Conservation (phyloP, 129 eudicot species). For the Centella asiatica region DNA sequence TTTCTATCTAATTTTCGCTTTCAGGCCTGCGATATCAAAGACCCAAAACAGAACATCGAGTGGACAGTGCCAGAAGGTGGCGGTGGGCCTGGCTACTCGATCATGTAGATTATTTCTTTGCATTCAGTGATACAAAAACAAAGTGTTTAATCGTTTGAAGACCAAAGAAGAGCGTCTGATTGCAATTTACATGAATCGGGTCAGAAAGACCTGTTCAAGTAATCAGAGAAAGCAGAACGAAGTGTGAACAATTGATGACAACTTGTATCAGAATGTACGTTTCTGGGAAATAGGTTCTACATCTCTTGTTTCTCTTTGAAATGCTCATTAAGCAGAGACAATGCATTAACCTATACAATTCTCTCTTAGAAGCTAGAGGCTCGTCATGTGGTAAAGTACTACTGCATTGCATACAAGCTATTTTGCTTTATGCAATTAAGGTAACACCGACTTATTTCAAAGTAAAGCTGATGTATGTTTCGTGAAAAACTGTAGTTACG, state of each 20-base stretch:
- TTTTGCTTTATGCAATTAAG: not conserved
- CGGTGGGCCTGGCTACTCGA: slow-evolving; percentile 90
- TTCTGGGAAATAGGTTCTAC: not conserved
- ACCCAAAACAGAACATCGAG: slow-evolving; percentile 84
- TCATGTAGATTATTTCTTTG: slow-evolving; percentile 37
- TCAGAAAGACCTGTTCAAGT: not conserved
- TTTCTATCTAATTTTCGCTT: slow-evolving; percentile 11
- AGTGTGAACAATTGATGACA: not conserved
- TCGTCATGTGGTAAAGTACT: not conserved
- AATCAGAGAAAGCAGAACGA: not conserved
- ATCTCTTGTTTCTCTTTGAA: too few relatives aligned
- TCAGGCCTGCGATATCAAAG: slow-evolving; percentile 98
- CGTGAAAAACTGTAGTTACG: too few relatives aligned
- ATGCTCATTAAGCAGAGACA: not conserved
- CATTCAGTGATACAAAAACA: not conserved
- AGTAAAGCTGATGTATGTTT: too few relatives aligned
- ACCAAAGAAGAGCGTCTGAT: not conserved
- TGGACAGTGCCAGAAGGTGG: slow-evolving; percentile 99
- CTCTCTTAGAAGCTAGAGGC: too few relatives aligned
- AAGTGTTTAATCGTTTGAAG: not conserved
- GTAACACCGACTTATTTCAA: not conserved
- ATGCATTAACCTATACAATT: too few relatives aligned
- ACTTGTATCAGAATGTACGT: not conserved
- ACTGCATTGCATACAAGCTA: not conserved
- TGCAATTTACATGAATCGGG: not conserved